Conservation (phyloP, 441 rosid species). For the Dalechampia spathulata region DNA sequence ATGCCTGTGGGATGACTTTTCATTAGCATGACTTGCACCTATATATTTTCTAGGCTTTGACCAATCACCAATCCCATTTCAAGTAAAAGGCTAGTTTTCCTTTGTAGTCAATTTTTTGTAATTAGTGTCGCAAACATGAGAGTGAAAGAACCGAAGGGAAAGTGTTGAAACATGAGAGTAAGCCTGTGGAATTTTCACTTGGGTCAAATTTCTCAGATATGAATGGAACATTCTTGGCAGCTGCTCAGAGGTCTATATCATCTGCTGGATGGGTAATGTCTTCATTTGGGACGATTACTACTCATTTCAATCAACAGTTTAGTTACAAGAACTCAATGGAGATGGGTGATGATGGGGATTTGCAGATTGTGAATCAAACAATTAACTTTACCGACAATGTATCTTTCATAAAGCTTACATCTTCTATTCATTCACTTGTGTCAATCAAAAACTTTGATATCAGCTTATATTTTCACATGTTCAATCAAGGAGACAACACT, state of each 20-base stretch:
- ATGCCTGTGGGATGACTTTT: background rate
- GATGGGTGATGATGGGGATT: conserved; percentile 39
- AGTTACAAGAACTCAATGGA: conserved; percentile 47
- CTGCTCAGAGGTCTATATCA: conserved; percentile 44
- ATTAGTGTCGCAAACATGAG: no score
- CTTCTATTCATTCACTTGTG: conserved; percentile 12
- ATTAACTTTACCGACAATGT: conserved; percentile 43
- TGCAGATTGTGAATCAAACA: conserved; percentile 61
- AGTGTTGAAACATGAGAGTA: conserved; percentile 33
- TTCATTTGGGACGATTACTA: conserved; percentile 51
- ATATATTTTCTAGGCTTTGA: conserved; percentile 15
- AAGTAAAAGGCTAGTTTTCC: conserved; percentile 10
- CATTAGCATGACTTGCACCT: conserved; percentile 12
- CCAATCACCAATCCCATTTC: conserved; percentile 22
- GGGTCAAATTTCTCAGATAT: conserved; percentile 39
- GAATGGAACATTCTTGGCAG: conserved; percentile 52
- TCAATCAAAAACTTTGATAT: conserved; percentile 43
- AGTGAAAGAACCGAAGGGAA: conserved; percentile 42
- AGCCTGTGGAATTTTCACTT: conserved; percentile 32
- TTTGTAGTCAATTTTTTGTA: no score
- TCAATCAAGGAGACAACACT: conserved; percentile 32
- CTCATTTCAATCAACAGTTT: conserved; percentile 45
- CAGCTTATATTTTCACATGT: conserved; percentile 22
- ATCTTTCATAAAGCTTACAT: conserved; percentile 25
- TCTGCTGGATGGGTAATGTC: conserved; percentile 60